Evolutionary conservation across 495 filamentous ascomycete genomes (phyloP).

Genomic region (Penicillium herquei): DNA sequence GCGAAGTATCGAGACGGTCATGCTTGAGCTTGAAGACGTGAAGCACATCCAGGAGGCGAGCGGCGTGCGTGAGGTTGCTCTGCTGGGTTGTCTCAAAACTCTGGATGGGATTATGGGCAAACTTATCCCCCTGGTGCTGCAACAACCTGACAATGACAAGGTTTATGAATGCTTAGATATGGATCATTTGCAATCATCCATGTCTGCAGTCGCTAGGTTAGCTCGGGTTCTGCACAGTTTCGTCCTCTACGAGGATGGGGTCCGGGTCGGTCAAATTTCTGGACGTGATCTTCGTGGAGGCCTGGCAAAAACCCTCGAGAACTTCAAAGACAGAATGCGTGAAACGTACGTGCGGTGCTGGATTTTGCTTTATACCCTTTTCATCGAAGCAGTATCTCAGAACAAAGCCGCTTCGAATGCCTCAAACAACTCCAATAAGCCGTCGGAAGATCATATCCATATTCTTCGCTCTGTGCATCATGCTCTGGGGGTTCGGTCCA

Average conservation of each 20-base stretch:
- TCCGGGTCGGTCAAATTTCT: constrained; percentile 66
- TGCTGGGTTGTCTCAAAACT: constrained; percentile 73
- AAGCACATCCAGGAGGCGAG: constrained; percentile 58
- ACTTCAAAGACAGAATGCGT: constrained; percentile 69
- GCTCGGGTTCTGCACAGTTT: constrained; percentile 73
- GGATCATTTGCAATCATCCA: constrained; percentile 66
- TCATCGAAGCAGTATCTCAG: constrained; percentile 73
- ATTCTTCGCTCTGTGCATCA: constrained; percentile 78
- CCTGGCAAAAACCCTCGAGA: constrained; percentile 46
- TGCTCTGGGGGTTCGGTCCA: constrained; percentile 78
- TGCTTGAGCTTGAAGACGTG: constrained; percentile 65
- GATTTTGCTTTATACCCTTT: constrained; percentile 71
- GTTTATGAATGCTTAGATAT: constrained; percentile 84
- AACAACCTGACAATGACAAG: constrained; percentile 58
- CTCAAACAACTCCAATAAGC: constrained; percentile 47
- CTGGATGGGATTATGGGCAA: constrained; percentile 73
- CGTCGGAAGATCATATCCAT: constrained; percentile 67
- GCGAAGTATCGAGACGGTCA: constrained; percentile 76
- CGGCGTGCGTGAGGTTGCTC: constrained; percentile 61
- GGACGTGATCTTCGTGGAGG: constrained; percentile 39
- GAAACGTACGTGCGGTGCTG: constrained; percentile 89
- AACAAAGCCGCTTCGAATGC: constrained; percentile 41
- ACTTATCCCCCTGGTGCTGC: constrained; percentile 60
- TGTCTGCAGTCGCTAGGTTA: constrained; percentile 64
- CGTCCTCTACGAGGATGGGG: constrained; percentile 76